Percentiles rank a stretch among this genome's conserved stretches.
phyloP scores from a whole-genome alignment of 768 basidiomycete genomes.

The Collybia nuda region DNA sequence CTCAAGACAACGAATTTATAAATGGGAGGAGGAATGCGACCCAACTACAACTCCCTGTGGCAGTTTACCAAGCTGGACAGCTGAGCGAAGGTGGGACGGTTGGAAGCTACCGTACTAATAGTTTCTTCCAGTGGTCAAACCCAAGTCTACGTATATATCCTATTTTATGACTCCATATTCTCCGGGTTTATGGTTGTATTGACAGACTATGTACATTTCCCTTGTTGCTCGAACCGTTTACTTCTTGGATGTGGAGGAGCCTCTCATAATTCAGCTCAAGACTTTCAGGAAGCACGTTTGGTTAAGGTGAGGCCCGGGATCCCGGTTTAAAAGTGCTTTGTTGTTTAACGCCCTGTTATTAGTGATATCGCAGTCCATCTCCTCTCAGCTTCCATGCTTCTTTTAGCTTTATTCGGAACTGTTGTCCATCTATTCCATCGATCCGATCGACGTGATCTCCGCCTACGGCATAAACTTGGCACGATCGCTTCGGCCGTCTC shows the following conservation, averaged over 20 bases:
- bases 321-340: not conserved
- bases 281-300: slow-evolving; percentile 47
- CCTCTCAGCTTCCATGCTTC: slow-evolving; percentile 37
- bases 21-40: slow-evolving; percentile 40
- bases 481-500: slow-evolving; percentile 58
- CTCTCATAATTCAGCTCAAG: slow-evolving; percentile 38
- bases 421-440: slow-evolving; percentile 49
- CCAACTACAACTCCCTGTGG: slow-evolving; percentile 48
- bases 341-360: not conserved
- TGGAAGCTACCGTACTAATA: slow-evolving; percentile 33
- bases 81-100: slow-evolving; percentile 35
- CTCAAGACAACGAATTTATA: slow-evolving; percentile 38
- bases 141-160: slow-evolving; percentile 47
- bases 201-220: slow-evolving; percentile 39
- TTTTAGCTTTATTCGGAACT: slow-evolving; percentile 42
- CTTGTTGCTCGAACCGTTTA: slow-evolving; percentile 52
- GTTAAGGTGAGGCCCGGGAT: slow-evolving; percentile 34
- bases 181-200: not conserved
- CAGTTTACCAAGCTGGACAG: slow-evolving; percentile 48
- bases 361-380: slow-evolving; percentile 45
- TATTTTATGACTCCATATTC: not conserved
- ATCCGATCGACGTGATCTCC: slow-evolving; percentile 39
- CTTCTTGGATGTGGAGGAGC: slow-evolving; percentile 36
- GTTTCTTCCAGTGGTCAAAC: slow-evolving; percentile 36
- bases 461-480: slow-evolving; percentile 47